A percentile compares a stretch with the other conserved stretches of the same genome.
Evolutionary conservation across 495 filamentous ascomycete genomes (phyloP).

Genomic region (Halenospora varia): DNA sequence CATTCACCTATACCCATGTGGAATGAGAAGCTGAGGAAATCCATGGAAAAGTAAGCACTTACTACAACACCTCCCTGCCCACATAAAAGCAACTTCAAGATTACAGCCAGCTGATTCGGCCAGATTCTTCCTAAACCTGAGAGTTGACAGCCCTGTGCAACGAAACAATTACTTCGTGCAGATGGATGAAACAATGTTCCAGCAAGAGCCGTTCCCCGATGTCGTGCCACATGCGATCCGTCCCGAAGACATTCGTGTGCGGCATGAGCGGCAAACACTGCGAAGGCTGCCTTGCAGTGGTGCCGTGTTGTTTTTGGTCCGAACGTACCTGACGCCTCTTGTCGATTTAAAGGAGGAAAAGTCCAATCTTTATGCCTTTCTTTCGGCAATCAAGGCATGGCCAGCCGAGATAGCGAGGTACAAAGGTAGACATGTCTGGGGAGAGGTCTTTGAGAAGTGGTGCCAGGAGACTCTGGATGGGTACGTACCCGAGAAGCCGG

Average conservation of each 20-base stretch:
- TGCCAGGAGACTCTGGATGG: conserved; percentile 46
- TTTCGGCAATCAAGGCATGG: conserved; percentile 42
- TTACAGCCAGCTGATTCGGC: too few species aligned
- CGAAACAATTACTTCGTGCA: conserved; percentile 20
- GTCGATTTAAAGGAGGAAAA: conserved; percentile 16
- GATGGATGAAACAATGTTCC: conserved; percentile 14
- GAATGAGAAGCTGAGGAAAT: conserved; percentile 46
- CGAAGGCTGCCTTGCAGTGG: conserved; percentile 43
- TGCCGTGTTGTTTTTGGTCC: conserved; percentile 49
- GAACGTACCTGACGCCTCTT: conserved; percentile 39
- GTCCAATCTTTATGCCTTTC: conserved; percentile 32
- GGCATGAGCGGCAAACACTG: conserved; percentile 52
- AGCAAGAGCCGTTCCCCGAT: conserved; percentile 20
- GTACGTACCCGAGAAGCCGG: conserved; percentile 68
- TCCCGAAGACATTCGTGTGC: conserved; percentile 12
- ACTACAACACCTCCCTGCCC: not conserved
- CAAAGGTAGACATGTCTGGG: conserved; percentile 49
- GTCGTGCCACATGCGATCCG: not conserved
- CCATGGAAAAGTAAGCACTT: conserved; percentile 49
- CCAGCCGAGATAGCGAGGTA: conserved; percentile 48
- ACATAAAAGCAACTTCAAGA: too few species aligned
- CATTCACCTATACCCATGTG: conserved; percentile 50
- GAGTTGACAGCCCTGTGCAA: conserved; percentile 15
- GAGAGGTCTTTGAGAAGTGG: conserved; percentile 39
- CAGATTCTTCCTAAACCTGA: conserved; percentile 16